phyloP scores from a whole-genome alignment of 2,329 filamentous ascomycete species.

The Coniella lustricola region DNA sequence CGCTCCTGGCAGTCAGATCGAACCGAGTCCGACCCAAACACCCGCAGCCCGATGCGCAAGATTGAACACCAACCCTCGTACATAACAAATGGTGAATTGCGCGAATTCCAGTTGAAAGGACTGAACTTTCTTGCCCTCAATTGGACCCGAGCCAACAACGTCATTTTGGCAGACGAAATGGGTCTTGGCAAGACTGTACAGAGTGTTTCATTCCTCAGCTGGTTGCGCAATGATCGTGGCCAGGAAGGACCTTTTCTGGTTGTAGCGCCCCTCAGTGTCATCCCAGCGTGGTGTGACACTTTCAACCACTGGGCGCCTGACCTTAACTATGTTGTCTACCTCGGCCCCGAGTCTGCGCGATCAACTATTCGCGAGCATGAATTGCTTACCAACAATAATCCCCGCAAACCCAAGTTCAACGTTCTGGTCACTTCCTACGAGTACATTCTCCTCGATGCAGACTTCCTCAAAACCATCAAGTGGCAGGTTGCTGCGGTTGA shows the following conservation, averaged over 20 bases:
- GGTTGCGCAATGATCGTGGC: conserved; percentile 80
- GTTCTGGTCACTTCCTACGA: conserved; percentile 97
- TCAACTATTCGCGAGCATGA: conserved; percentile 87
- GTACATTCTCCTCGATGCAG: conserved; percentile 80
- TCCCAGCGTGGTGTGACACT: conserved; percentile 96
- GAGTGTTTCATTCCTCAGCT: conserved; percentile 93
- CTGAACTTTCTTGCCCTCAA: conserved; percentile 95
- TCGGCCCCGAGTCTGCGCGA: conserved; percentile 79
- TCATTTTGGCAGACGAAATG: conserved; percentile 98
- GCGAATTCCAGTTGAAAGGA: conserved; percentile 88
- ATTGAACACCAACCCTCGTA: conserved; percentile 79
- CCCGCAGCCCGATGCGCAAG: conserved; percentile 65
- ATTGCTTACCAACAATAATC: conserved; percentile 76
- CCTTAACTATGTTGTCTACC: conserved; percentile 94
- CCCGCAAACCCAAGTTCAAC: conserved; percentile 89
- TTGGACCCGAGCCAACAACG: conserved; percentile 90
- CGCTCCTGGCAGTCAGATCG: conserved; percentile 76
- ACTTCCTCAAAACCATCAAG: conserved; percentile 82
- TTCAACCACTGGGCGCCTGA: conserved; percentile 96
- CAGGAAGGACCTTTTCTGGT: conserved; percentile 96
- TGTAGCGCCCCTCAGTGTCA: conserved; percentile 93
- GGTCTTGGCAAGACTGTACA: conserved; percentile 97
- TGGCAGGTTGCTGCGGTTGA: conserved; percentile 98
- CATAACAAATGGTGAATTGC: conserved; percentile 74
- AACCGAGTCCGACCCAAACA: conserved; percentile 67